Evolutionary conservation across 257 asterid species (phyloP).

Genomic region (Euphrasia confusa): DNA sequence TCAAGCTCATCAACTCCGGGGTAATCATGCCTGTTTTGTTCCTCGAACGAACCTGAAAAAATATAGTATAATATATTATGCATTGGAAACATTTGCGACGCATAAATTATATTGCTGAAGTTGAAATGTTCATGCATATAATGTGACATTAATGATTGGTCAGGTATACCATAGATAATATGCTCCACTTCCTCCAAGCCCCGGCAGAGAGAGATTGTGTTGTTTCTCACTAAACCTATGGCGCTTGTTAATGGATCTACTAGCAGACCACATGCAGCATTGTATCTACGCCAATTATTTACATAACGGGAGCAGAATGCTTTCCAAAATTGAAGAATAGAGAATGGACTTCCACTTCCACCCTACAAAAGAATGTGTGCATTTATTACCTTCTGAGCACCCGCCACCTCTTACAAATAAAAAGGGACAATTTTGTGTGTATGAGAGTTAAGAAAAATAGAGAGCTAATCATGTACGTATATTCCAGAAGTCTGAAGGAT

Average conservation of each 20-base stretch:
- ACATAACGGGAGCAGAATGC: constrained; percentile 54
- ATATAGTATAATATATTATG: constrained; percentile 21
- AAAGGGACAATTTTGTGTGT: neutral
- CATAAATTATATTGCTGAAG: constrained; percentile 19
- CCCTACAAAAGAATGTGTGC: constrained; percentile 46
- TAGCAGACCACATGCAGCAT: constrained; percentile 71
- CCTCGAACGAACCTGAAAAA: constrained; percentile 58
- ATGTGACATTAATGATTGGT: constrained; percentile 10
- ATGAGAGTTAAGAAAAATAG: neutral
- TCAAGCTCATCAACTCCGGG: constrained; percentile 40
- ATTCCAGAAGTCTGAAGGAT: constrained; percentile 19
- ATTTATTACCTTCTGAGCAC: constrained; percentile 25
- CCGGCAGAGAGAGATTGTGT: constrained; percentile 67
- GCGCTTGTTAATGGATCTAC: constrained; percentile 73
- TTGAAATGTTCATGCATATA: constrained; percentile 25
- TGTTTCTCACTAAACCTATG: constrained; percentile 71
- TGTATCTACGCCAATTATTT: constrained; percentile 68
- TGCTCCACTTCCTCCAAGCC: constrained; percentile 78
- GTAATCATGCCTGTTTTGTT: constrained; percentile 24
- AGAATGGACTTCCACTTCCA: constrained; percentile 57
- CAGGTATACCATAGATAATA: constrained; percentile 54
- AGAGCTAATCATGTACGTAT: neutral
- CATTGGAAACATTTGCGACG: constrained; percentile 22
- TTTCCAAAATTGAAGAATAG: constrained; percentile 70
- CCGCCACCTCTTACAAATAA: constrained; percentile 17